Evolutionary conservation across 2,329 filamentous ascomycete genomes (phyloP).

Genomic region (Macroventuria anomochaeta): DNA sequence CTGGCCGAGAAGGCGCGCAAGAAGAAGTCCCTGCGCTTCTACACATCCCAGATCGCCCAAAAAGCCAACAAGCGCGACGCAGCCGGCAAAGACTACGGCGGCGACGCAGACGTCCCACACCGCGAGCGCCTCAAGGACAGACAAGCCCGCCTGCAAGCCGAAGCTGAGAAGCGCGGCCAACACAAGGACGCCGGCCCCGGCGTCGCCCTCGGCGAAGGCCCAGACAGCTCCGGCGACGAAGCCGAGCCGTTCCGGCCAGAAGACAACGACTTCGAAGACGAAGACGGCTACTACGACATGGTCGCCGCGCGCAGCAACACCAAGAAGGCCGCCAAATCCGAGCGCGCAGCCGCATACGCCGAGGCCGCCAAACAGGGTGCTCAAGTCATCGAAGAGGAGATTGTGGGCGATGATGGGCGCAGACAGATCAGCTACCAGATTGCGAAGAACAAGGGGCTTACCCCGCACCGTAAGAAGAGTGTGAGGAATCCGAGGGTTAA

Average conservation of each 20-base stretch:
- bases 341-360: slow-evolving; percentile 63
- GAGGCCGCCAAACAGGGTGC: slow-evolving; percentile 63
- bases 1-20: slow-evolving; percentile 85
- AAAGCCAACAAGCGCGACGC: slow-evolving; percentile 85
- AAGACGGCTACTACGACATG: slow-evolving; percentile 88
- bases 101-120: slow-evolving; percentile 84
- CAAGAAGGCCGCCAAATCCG: slow-evolving; percentile 78
- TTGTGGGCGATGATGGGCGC: slow-evolving; percentile 82
- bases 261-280: slow-evolving; percentile 55
- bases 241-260: slow-evolving; percentile 54
- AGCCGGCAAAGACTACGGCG: slow-evolving; percentile 75
- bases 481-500: slow-evolving; percentile 94
- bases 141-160: slow-evolving; percentile 83
- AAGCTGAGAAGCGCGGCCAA: slow-evolving; percentile 83
- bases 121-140: slow-evolving; percentile 87
- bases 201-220: slow-evolving; percentile 68
- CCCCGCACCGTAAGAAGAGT: slow-evolving; percentile 90
- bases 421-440: slow-evolving; percentile 92
- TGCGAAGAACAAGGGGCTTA: slow-evolving; percentile 95
- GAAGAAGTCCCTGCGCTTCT: slow-evolving; percentile 94
- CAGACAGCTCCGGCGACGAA: slow-evolving; percentile 71
- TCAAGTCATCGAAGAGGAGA: slow-evolving; percentile 70
- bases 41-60: slow-evolving; percentile 96
- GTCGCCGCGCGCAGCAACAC: slow-evolving; percentile 70
- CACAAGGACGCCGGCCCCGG: slow-evolving; percentile 61